Conservation (phyloP, 2,329 filamentous ascomycete species). For the Clonostachys chloroleuca region DNA sequence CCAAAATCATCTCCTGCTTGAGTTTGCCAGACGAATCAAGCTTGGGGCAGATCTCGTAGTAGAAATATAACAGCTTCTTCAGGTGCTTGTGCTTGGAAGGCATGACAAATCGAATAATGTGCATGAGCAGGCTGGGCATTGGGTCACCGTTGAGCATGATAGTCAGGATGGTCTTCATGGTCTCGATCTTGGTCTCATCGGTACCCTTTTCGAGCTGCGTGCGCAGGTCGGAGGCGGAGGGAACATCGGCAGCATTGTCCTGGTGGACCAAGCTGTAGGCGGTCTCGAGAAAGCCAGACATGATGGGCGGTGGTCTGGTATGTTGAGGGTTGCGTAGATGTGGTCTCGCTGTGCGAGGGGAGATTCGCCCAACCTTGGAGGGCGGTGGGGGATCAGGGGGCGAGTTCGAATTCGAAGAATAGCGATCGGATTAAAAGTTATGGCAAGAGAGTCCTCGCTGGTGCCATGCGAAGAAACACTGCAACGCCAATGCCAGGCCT, state of each 20-base stretch:
- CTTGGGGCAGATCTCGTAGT: constrained; percentile 99
- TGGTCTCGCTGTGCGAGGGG: constrained; percentile 12
- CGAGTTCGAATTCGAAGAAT: not conserved
- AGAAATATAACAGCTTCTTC: constrained; percentile 98
- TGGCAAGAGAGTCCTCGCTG: constrained; percentile 12
- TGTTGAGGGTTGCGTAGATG: constrained; percentile 1
- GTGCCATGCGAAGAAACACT: constrained; percentile 19
- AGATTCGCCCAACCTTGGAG: constrained; percentile 16
- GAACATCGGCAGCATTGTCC: constrained; percentile 94
- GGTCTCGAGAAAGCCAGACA: constrained; percentile 93
- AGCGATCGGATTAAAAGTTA: not conserved
- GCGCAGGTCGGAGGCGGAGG: constrained; percentile 84
- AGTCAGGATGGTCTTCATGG: constrained; percentile 92
- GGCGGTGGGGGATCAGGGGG: constrained; percentile 27
- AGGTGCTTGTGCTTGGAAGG: constrained; percentile 93
- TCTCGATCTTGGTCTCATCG: constrained; percentile 89
- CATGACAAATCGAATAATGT: constrained; percentile 99
- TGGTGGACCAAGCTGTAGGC: constrained; percentile 96
- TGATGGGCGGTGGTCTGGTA: constrained; percentile 33
- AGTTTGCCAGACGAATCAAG: constrained; percentile 87
- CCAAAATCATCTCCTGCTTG: constrained; percentile 99
- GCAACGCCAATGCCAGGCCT: constrained; percentile 18
- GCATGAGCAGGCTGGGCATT: constrained; percentile 94
- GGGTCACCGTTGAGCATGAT: constrained; percentile 98
- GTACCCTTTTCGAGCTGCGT: constrained; percentile 90